Percentiles rank a stretch among this genome's conserved stretches.
These are phyloP conservation scores for Centella asiatica DNA, from an alignment of 129 eudicot species.

Conservation along the genomic window DNA sequence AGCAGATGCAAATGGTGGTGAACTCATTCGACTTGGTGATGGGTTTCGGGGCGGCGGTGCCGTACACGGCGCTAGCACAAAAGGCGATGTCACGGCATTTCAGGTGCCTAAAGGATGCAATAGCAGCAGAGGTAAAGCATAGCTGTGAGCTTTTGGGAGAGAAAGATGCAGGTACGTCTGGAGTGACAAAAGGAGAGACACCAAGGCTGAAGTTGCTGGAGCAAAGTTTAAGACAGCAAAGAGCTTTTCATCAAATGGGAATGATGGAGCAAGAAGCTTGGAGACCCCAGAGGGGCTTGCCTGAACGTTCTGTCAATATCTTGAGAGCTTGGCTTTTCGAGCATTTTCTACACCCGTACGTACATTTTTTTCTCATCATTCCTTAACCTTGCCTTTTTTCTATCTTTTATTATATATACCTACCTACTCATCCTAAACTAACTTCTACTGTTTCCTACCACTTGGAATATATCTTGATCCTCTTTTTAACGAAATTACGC, in stretches of 20 bases:
- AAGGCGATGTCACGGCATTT: slow-evolving; percentile 99
- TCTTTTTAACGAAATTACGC: too few relatives aligned
- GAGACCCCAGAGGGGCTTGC: slow-evolving; percentile 97
- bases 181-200: slow-evolving; percentile 95
- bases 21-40: slow-evolving; percentile 89
- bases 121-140: slow-evolving; percentile 63
- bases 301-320: slow-evolving; percentile 90
- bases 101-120: slow-evolving; percentile 82
- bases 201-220: slow-evolving; percentile 83
- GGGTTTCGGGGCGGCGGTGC: slow-evolving; percentile 89
- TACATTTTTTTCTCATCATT: background rate
- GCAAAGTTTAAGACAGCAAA: slow-evolving; percentile 85
- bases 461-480: too few relatives aligned
- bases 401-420: background rate
- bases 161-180: slow-evolving; percentile 67
- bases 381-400: background rate
- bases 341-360: slow-evolving; percentile 99
- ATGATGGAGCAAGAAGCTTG: slow-evolving; percentile 99
- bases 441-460: too few relatives aligned
- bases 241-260: slow-evolving; percentile 97
- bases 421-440: too few relatives aligned
- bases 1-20: slow-evolving; percentile 99
- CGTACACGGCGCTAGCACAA: slow-evolving; percentile 87
- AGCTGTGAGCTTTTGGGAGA: slow-evolving; percentile 83
- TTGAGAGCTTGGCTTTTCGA: slow-evolving; percentile 98